Evolutionary conservation across 2,329 filamentous ascomycete genomes (phyloP), one percentile per base, ranked within the genome.

Genomic region (Neopestalotiopsis clavispora): DNA sequence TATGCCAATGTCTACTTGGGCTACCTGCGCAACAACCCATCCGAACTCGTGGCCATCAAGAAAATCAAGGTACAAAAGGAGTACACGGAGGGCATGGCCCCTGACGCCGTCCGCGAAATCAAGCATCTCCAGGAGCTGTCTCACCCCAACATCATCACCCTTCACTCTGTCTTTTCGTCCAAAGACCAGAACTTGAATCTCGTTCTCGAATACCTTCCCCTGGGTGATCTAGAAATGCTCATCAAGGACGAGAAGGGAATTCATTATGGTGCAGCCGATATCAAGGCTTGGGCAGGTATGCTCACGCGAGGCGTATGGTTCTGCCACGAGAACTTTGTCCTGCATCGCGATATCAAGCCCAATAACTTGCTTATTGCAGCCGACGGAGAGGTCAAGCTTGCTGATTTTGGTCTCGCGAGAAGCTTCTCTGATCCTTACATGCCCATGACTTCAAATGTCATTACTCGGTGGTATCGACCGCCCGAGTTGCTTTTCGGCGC

Each of bases 271-370:
- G 89, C 90, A 12, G 92, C 93, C 20, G 96, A 99, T 80, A 94
- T 98, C 80, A 99, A 99, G 80, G 92, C 94, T 17, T 99, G 96
- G 96, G 97, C 98, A 91, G 93, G 93, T 72, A 98, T 98, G 96
- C 87, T 98, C n/a, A 89, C 89, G 34, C 91, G 95, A 57, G 96
- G 93, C 32, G 90, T 98, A 34, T 97, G 94, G 91, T 99, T 97
- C 85, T 98, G 96, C 81, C 96, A 99, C 81, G 93, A 95, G 78
- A 97, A 96, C 80, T 95, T 92, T 75, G 89, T 99, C 20, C 87
- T 99, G 38, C 96, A 99, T 82, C 93, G 96, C 75, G 96, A 99
- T 84, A 98, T 99, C 85, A 99, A 99, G 83, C 95, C 95, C 62
- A 98, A 98, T 88, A 99, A 99, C 84, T 84, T 98, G 81, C 87